These are phyloP conservation scores for Stephanodiscus minutulus DNA, from an alignment of 108 stramenopile genomes.

Conservation along the genomic window DNA sequence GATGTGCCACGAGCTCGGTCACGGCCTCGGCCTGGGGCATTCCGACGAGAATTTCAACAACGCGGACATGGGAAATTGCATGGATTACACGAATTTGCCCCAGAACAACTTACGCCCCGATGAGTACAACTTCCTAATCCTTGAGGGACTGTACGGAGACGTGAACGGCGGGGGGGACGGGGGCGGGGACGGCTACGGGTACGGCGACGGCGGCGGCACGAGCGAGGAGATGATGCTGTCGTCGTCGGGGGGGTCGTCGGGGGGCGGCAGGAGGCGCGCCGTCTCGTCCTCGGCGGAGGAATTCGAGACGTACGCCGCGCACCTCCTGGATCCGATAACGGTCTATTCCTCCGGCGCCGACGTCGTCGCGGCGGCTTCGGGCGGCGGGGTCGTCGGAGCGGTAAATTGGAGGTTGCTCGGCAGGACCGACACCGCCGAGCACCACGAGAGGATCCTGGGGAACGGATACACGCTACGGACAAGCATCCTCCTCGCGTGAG, in stretches of 20 bases:
- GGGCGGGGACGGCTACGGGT: background rate
- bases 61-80: conserved; percentile 78
- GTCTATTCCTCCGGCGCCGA: conserved; percentile 2
- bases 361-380: background rate
- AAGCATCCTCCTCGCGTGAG: conserved; percentile 23
- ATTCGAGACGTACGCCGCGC: conserved; percentile 37
- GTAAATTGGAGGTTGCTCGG: conserved; percentile 23
- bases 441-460: conserved; percentile 32
- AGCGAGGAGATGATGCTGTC: background rate
- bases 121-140: conserved; percentile 58
- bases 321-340: conserved; percentile 33
- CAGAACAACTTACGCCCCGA: conserved; percentile 67
- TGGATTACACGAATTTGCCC: conserved; percentile 80
- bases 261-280: background rate
- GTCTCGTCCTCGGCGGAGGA: conserved; percentile 8
- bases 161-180: background rate
- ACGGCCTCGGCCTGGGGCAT: conserved; percentile 82
- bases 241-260: background rate
- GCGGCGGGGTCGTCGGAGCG: background rate
- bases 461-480: conserved; percentile 41
- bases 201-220: background rate
- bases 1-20: conserved; percentile 74
- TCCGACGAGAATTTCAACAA: conserved; percentile 84
- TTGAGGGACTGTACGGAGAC: conserved; percentile 72
- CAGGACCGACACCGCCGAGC: conserved; percentile 23